A percentile compares a stretch with the other conserved stretches of the same genome.
Evolutionary conservation across 2,329 filamentous ascomycete genomes (phyloP).

Genomic region (Penicillium sp.): DNA sequence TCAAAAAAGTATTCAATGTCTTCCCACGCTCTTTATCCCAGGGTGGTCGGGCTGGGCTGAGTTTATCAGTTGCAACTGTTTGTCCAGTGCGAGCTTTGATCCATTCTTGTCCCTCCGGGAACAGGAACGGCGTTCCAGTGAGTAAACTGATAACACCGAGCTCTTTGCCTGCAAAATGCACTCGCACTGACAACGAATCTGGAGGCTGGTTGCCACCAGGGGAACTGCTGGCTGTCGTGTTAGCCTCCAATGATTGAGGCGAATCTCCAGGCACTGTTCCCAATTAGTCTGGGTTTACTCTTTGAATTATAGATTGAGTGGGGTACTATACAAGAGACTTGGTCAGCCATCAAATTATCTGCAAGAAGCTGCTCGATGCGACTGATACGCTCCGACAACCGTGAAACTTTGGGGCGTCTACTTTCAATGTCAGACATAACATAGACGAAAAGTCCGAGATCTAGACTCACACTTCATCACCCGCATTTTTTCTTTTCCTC

Average conservation of each 20-base stretch:
- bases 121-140: slow-evolving; percentile 53
- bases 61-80: slow-evolving; percentile 31
- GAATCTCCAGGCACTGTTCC: slow-evolving; percentile 6
- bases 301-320: not conserved
- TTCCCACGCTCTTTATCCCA: slow-evolving; percentile 39
- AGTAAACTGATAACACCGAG: slow-evolving; percentile 50
- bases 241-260: slow-evolving; percentile 4
- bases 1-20: slow-evolving; percentile 21
- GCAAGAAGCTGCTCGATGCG: slow-evolving; percentile 43
- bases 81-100: slow-evolving; percentile 49
- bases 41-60: slow-evolving; percentile 28
- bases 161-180: slow-evolving; percentile 51
- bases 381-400: slow-evolving; percentile 42
- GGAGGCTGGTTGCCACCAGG: slow-evolving; percentile 19
- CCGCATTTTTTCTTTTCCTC: slow-evolving; percentile 30
- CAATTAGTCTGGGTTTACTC: not conserved
- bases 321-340: slow-evolving; percentile 21
- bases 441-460: not conserved
- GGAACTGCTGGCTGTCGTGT: slow-evolving; percentile 18
- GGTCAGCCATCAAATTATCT: slow-evolving; percentile 28
- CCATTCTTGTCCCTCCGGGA: slow-evolving; percentile 50
- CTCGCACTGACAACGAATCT: slow-evolving; percentile 35
- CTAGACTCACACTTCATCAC: slow-evolving; percentile 23
- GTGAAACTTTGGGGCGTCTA: slow-evolving; percentile 26
- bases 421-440: not conserved